Evolutionary conservation across 208 protist species (phyloP).

Genomic region (Leptomonas seymouri): DNA sequence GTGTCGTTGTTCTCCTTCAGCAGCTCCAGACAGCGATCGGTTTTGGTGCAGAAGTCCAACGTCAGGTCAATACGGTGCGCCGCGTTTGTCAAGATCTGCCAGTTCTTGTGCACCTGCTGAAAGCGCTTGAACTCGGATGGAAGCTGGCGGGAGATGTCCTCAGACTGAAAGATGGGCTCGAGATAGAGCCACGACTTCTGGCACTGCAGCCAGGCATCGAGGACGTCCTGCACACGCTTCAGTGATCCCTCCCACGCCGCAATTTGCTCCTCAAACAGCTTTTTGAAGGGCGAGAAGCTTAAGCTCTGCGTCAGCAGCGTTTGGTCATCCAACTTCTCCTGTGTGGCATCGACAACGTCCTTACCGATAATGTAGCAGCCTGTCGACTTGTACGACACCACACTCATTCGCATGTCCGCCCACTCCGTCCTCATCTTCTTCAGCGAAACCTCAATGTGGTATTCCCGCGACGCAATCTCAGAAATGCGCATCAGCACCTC

Average conservation of each 20-base stretch:
- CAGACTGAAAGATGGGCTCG: conserved; percentile 97
- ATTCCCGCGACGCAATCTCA: conserved; percentile 96
- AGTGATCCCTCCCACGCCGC: conserved; percentile 91
- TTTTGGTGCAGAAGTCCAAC: conserved; percentile 85
- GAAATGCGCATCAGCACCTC: conserved; percentile 91
- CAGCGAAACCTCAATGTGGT: conserved; percentile 94
- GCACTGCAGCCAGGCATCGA: conserved; percentile 95
- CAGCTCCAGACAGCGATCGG: conserved; percentile 79
- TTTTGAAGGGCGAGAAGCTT: conserved; percentile 96
- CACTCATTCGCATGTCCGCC: conserved; percentile 84
- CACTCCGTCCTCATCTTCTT: conserved; percentile 95
- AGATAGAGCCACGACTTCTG: conserved; percentile 97
- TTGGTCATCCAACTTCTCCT: conserved; percentile 97
- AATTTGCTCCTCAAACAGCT: conserved; percentile 96
- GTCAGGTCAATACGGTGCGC: conserved; percentile 84
- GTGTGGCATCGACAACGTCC: conserved; percentile 91
- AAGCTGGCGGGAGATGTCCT: conserved; percentile 96
- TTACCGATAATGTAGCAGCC: conserved; percentile 94
- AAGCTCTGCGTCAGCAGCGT: conserved; percentile 96
- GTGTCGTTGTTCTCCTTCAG: conserved; percentile 94
- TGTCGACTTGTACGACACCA: conserved; percentile 90
- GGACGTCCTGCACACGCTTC: conserved; percentile 87
- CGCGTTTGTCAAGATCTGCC: conserved; percentile 89
- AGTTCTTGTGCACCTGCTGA: conserved; percentile 94
- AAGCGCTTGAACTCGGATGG: conserved; percentile 95